phyloP scores from a whole-genome alignment of 2,329 filamentous ascomycete species.

The Aspergillus tanneri region DNA sequence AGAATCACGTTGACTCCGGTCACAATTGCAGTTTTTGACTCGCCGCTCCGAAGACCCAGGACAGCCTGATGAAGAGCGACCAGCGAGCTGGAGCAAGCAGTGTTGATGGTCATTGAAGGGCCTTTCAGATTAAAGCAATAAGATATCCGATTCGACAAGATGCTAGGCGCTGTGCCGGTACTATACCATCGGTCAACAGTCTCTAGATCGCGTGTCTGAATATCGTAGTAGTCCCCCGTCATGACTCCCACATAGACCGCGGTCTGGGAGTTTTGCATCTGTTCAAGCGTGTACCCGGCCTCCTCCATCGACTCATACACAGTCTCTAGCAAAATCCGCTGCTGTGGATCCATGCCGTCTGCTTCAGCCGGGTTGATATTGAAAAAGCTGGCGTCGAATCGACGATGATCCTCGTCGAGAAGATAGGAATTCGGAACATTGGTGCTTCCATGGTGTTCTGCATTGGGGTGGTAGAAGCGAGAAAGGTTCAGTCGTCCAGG shows the following conservation, averaged over 20 bases:
- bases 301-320: conserved; percentile 9
- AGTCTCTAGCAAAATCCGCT: conserved; percentile 9
- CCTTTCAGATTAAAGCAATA: conserved; percentile 25
- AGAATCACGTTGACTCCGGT: conserved; percentile 7
- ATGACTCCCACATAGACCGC: conserved; percentile 10
- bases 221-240: conserved; percentile 8
- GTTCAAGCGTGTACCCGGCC: conserved; percentile 3
- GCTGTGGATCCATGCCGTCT: conserved; percentile 14
- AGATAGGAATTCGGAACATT: background rate
- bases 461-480: background rate
- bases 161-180: conserved; percentile 27
- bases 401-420: background rate
- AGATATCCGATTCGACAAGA: conserved; percentile 34
- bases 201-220: background rate
- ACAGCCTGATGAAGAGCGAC: conserved; percentile 29
- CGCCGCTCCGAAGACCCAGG: conserved; percentile 22
- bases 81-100: conserved; percentile 42
- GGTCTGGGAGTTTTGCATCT: background rate
- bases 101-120: conserved; percentile 42
- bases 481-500: background rate
- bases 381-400: conserved; percentile 13
- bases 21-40: conserved; percentile 12
- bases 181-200: background rate
- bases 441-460: background rate
- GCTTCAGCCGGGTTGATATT: conserved; percentile 7